Evolutionary conservation across 2,329 filamentous ascomycete species (phyloP).

Genomic region (Fusarium torreyae): DNA sequence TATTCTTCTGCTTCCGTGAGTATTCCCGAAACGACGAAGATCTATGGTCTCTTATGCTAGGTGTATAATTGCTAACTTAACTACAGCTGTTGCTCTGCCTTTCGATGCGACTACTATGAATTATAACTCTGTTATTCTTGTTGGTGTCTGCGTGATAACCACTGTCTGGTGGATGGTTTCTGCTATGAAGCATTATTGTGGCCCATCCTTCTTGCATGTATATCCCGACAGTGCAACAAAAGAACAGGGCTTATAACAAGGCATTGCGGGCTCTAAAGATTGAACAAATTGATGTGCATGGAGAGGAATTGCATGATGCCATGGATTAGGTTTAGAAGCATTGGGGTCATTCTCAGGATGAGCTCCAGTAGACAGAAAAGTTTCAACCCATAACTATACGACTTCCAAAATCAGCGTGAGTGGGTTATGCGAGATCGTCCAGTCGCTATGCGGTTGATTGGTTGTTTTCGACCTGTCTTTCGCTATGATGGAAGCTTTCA

Average conservation of each 20-base stretch:
- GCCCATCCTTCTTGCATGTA: constrained; percentile 33
- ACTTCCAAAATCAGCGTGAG: too few relatives aligned
- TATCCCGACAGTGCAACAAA: background rate
- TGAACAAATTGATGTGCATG: too few relatives aligned
- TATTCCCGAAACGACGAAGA: background rate
- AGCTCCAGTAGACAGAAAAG: too few relatives aligned
- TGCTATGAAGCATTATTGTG: constrained; percentile 41
- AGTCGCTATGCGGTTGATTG: too few relatives aligned
- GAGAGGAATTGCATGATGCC: too few relatives aligned
- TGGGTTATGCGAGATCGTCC: too few relatives aligned
- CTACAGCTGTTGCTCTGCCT: constrained; percentile 40
- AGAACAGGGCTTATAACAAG: background rate
- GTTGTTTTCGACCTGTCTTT: too few relatives aligned
- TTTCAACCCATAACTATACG: too few relatives aligned
- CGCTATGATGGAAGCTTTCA: too few relatives aligned
- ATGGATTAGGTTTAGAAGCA: too few relatives aligned
- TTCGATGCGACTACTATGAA: constrained; percentile 47
- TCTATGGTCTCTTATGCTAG: background rate
- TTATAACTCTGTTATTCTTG: constrained; percentile 47
- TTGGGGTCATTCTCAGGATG: too few relatives aligned
- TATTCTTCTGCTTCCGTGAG: constrained; percentile 50
- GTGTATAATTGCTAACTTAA: constrained; percentile 5
- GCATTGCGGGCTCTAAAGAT: background rate
- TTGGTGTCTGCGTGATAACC: constrained; percentile 37
- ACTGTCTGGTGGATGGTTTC: constrained; percentile 42